Conservation (phyloP, 2,329 filamentous ascomycete species). For the Cladobotryum mycophilum region DNA sequence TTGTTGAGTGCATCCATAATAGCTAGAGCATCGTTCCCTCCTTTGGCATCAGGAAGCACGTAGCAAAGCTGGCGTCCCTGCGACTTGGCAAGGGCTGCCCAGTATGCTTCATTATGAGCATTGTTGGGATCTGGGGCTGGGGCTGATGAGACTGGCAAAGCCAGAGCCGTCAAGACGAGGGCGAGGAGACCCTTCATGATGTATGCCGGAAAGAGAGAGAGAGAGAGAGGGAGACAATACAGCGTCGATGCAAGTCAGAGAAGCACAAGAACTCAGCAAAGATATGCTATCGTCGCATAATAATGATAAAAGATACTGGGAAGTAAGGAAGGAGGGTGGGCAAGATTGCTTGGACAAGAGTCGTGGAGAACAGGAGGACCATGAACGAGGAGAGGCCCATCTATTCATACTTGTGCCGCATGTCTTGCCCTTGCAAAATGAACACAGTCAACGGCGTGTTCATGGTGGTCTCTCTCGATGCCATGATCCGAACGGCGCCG, state of each 20-base stretch:
- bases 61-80: conserved; percentile 23
- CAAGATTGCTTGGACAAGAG: too few species aligned
- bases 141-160: neutral
- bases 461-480: too few species aligned
- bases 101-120: conserved; percentile 2
- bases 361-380: too few species aligned
- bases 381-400: too few species aligned
- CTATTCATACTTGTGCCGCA: too few species aligned
- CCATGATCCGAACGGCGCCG: too few species aligned
- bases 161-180: conserved; percentile 2
- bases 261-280: too few species aligned
- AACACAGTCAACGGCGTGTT: too few species aligned
- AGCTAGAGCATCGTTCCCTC: conserved; percentile 25
- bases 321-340: too few species aligned
- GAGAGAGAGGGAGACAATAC: neutral
- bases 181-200: conserved; percentile 1
- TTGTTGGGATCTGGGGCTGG: neutral
- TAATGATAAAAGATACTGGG: too few species aligned
- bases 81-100: conserved; percentile 11
- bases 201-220: neutral
- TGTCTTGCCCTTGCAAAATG: too few species aligned
- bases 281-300: too few species aligned
- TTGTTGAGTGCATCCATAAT: conserved; percentile 28
- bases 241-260: neutral
- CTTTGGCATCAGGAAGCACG: conserved; percentile 20